A percentile compares a stretch with the other conserved stretches of the same genome.
These are phyloP conservation scores for Hura crepitans DNA, from an alignment of 441 rosid species.

Conservation along the genomic window DNA sequence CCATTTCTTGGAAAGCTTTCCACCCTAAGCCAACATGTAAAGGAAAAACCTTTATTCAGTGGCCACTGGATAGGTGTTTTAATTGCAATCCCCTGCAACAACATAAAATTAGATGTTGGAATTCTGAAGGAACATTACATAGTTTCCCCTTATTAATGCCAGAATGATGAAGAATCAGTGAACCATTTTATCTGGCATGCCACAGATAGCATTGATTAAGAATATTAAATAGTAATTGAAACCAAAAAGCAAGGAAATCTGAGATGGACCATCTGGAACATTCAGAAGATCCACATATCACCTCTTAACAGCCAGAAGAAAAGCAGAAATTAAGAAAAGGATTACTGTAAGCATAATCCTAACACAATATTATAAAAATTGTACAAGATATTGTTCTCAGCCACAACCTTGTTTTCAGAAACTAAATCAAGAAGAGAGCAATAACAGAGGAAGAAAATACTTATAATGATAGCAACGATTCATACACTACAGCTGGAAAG, in stretches of 20 bases:
- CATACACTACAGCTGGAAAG: not conserved
- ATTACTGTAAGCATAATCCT: not conserved
- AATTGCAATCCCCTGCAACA: conserved; percentile 72
- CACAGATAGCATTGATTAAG: not conserved
- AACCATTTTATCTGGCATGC: not conserved
- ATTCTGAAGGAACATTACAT: not conserved
- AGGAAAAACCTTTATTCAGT: conserved; percentile 87
- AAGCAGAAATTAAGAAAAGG: not conserved
- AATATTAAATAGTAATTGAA: conserved; percentile 6
- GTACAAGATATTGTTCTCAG: not conserved
- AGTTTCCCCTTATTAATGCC: too few species aligned
- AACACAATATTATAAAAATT: not conserved
- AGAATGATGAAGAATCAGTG: not conserved
- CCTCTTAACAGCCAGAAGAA: not conserved
- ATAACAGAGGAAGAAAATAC: not conserved
- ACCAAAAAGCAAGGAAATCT: not conserved
- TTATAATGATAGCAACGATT: not conserved
- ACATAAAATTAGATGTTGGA: conserved; percentile 10
- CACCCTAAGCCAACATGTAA: conserved; percentile 98
- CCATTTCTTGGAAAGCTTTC: conserved; percentile 80
- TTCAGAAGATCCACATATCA: not conserved
- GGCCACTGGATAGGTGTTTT: conserved; percentile 96
- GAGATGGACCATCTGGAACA: not conserved
- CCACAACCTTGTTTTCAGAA: not conserved
- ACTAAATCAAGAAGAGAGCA: conserved; percentile 10